Base-by-base conservation (phyloP, 345 rosid species). In the Euphorbia tirucalli region DNA sequence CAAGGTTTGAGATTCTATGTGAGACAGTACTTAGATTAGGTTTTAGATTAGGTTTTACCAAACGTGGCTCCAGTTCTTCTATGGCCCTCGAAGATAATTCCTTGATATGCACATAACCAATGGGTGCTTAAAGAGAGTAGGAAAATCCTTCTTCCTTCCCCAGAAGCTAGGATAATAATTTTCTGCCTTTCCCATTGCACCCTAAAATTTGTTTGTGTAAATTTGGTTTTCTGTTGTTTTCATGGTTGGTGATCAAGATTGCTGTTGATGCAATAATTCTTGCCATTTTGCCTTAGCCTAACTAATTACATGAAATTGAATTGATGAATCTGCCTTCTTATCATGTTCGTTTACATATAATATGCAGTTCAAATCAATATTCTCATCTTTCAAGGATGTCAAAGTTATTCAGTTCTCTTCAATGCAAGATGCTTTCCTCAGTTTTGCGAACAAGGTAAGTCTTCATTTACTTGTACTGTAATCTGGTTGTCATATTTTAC, bases 381-480 rank as follows among this genome's bases (percentile, higher is more conserved):
- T 95, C 84, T 84, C 93, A 60, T 71, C 87, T 28, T 90, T 89
- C 86, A 78, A 80, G 68, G 84, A 92, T 79, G 86, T 90, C 73
- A 95, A 90, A 85, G 87, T 95, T 72, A 83, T 92, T 72, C 88
- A 90, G 67, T 95, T 95, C 77, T 88, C 97, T 61, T 90, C 99
- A 13, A 72, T 95, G 87, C 86, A 90, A 87, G 90, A 90, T 76
- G 93, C 94, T 73, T 95, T 92, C 83, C 74, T 49, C 0, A 93
- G 93, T 65, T 92, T 90, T 73, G 71, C 88, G 3, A 89, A 92
- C 84, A 86, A 85, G 97, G 99, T 77, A 81, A 86, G 86, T 77
- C 28, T 30, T 60, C 66, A 11, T 22, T 37, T 35, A 6, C 57
- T 37, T 22, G 7, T 7, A 2, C 1, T 6, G 3, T 54, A n/a